Evolutionary conservation across 306 rosid species (phyloP), one percentile per base, ranked within the genome.

Genomic region (Sphenostylis stenocarpa): DNA sequence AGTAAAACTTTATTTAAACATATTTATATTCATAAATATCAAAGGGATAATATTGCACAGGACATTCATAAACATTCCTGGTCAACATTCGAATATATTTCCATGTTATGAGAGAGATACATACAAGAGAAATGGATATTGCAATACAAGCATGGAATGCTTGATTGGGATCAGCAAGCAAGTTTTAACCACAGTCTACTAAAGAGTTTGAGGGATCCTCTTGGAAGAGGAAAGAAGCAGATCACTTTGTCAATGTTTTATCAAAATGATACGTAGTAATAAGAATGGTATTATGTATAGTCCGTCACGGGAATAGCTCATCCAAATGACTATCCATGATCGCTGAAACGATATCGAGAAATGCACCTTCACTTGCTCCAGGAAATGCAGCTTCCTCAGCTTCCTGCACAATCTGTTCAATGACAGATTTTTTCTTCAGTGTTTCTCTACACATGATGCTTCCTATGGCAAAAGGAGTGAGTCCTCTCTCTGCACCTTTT

Each of bases 391-490:
- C 62, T 75, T 89, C 88, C 58, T 82, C 79, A 0, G 87, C 94
- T 80, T 87, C 87, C 72, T 70, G 58, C 58, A 90, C 44, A 57
- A 90, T 87, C 81, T 70, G 80, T 86, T 90, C 95, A 57, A 90
- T 78, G 47, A 74, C 78, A 28, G 94, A 86, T 67, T 78, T 81
- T 39, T 82, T 77, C 84, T 86, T 87, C 65, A 86, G 62, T 44
- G 90, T 90, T 68, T 84, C 81, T 76, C 91, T 68, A 77, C 89
- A 87, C 91, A 87, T 87, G 82, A 86, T 82, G 80, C 87, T 80
- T 81, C 94, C 94, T 16, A 87, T 87, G 72, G 77, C 49, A 33
- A 86, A 90, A 61, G 94, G 94, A 66, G 88, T 55, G 65, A 90
- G 87, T 61, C 90, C 88, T 82, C 86, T 82, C 75, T 82, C 90